phyloP scores from a whole-genome alignment of 768 basidiomycete genomes.

The Gloeopeniophorella convolvens region DNA sequence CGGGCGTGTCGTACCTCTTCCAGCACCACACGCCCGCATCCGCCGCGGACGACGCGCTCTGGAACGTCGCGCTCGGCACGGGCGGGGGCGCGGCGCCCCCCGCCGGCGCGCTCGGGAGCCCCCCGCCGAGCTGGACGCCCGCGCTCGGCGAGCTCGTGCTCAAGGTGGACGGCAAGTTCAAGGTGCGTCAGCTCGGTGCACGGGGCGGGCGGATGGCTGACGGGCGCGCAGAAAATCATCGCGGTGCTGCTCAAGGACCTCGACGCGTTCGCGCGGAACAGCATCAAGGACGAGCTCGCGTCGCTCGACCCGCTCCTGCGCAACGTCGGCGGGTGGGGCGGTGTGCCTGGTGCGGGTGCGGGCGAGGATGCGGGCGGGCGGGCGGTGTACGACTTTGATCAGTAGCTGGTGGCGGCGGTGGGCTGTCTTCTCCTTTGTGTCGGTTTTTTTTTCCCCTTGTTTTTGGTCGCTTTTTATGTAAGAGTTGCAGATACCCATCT shows the following conservation, averaged over 20 bases:
- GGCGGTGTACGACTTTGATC: constrained; percentile 35
- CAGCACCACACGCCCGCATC: constrained; percentile 35
- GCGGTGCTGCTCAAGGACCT: constrained; percentile 74
- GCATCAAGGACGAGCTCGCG: constrained; percentile 77
- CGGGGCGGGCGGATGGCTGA: constrained; percentile 5
- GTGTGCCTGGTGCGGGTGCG: neutral
- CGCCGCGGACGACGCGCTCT: constrained; percentile 48
- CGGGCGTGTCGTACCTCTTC: constrained; percentile 79
- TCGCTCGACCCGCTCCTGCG: constrained; percentile 74
- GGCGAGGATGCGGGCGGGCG: constrained; percentile 31
- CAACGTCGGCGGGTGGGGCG: constrained; percentile 38
- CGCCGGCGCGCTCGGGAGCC: constrained; percentile 35
- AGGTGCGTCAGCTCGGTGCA: constrained; percentile 39
- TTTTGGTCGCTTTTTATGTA: no score
- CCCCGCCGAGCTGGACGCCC: constrained; percentile 57
- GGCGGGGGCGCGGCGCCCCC: constrained; percentile 29
- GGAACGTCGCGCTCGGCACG: constrained; percentile 51
- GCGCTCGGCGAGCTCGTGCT: constrained; percentile 63
- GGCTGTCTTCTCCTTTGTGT: no score
- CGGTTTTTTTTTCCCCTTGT: no score
- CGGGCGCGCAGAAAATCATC: constrained; percentile 69
- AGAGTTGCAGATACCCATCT: no score
- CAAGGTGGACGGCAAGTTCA: constrained; percentile 81
- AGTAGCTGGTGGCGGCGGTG: no score
- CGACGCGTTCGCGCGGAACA: constrained; percentile 71